These are phyloP conservation scores for Pinus taeda DNA, from an alignment of 75 land plant species.

Conservation along the genomic window DNA sequence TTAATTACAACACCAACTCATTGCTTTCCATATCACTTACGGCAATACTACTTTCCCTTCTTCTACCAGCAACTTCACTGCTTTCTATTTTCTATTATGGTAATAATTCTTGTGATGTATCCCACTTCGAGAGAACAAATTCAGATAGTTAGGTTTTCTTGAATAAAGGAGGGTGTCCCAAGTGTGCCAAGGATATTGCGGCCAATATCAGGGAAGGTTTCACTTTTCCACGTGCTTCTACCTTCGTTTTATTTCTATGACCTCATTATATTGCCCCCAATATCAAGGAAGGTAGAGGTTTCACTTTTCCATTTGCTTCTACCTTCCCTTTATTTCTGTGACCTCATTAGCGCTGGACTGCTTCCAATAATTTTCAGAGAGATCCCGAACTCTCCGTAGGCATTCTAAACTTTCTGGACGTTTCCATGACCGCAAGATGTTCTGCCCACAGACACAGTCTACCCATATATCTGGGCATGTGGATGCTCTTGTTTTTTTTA, in stretches of 20 bases:
- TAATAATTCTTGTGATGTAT: not conserved
- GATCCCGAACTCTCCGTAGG: slow-evolving; percentile 32
- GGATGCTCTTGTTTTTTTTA: slow-evolving; percentile 40
- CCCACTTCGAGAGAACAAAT: not conserved
- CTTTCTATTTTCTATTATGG: not conserved
- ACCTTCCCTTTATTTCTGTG: no score
- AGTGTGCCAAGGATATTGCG: slow-evolving; percentile 58
- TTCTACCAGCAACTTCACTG: no score
- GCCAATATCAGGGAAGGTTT: slow-evolving; percentile 73
- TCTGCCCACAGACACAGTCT: slow-evolving; percentile 84
- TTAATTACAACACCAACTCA: no score
- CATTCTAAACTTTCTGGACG: slow-evolving; percentile 68
- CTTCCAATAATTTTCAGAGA: slow-evolving; percentile 53
- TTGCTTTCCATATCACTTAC: no score
- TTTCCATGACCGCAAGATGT: slow-evolving; percentile 51
- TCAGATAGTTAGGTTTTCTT: slow-evolving; percentile 72
- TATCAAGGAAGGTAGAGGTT: no score
- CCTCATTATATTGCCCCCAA: slow-evolving; percentile 11
- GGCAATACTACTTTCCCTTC: no score
- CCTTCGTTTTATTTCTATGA: slow-evolving; percentile 61
- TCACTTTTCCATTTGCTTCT: no score
- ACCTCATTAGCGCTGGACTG: slow-evolving; percentile 36
- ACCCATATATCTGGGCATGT: slow-evolving; percentile 77
- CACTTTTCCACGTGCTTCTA: slow-evolving; percentile 55
- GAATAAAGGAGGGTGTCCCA: slow-evolving; percentile 43